phyloP scores from a whole-genome alignment of 2,329 filamentous ascomycete species.

The Colletotrichum tanaceti region DNA sequence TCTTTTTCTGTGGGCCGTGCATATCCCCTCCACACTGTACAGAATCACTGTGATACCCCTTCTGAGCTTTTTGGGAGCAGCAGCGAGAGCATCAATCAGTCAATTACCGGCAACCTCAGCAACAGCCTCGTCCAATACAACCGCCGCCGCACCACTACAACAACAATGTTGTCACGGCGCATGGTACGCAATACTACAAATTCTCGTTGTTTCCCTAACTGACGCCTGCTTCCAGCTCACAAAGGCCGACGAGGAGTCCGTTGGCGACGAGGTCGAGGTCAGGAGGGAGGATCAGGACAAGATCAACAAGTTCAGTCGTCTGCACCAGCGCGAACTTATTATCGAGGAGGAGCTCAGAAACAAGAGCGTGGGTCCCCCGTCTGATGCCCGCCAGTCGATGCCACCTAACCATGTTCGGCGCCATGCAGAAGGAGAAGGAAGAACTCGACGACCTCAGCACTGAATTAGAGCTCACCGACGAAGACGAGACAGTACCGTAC shows the following conservation, averaged over 20 bases:
- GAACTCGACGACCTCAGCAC: conserved; percentile 92
- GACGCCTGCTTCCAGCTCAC: conserved; percentile 73
- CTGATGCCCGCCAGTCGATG: background rate
- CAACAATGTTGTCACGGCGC: conserved; percentile 65
- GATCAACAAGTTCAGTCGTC: conserved; percentile 96
- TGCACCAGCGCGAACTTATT: conserved; percentile 85
- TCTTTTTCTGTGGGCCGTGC: conserved; percentile 10
- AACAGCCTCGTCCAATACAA: conserved; percentile 8
- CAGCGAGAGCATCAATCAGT: conserved; percentile 1
- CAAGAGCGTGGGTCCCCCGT: conserved; percentile 76
- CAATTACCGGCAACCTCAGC: conserved; percentile 16
- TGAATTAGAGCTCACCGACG: conserved; percentile 93
- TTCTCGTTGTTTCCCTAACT: background rate
- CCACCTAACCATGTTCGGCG: conserved; percentile 36
- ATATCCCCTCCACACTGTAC: conserved; percentile 24
- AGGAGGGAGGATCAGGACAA: conserved; percentile 97
- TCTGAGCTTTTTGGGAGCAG: conserved; percentile 39
- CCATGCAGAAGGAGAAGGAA: conserved; percentile 91
- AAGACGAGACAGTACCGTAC: conserved; percentile 93
- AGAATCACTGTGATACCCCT: conserved; percentile 29
- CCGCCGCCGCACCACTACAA: conserved; percentile 1
- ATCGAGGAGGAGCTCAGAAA: conserved; percentile 83
- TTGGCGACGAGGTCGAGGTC: conserved; percentile 88
- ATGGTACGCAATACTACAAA: conserved; percentile 60
- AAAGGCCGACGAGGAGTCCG: conserved; percentile 87